These are phyloP conservation scores for Talaromyces atroroseus DNA, from an alignment of 2,329 filamentous ascomycete species.

Conservation along the genomic window DNA sequence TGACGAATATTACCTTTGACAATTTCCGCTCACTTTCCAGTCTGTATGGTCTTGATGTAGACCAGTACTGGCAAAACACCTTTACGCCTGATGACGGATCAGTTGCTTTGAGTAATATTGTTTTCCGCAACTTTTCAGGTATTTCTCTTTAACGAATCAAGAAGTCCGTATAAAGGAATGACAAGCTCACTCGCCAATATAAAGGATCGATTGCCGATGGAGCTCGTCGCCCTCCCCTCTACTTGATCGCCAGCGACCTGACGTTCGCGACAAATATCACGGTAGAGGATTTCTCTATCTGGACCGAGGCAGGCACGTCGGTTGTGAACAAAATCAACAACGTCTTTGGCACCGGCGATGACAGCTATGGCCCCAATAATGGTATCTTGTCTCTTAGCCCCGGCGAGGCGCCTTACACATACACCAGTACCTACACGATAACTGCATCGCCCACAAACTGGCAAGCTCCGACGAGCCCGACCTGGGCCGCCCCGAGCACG, in stretches of 20 bases:
- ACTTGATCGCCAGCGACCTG: conserved; percentile 29
- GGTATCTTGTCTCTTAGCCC: conserved; percentile 11
- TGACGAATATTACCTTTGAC: conserved; percentile 30
- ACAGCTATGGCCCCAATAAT: conserved; percentile 20
- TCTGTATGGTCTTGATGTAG: conserved; percentile 21
- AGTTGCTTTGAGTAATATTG: conserved; percentile 20
- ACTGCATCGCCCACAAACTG: conserved; percentile 27
- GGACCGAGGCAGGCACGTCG: conserved; percentile 23
- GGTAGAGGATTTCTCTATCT: conserved; percentile 30
- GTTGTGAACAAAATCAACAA: conserved; percentile 32
- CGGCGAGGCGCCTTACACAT: conserved; percentile 18
- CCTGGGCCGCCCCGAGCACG: conserved; percentile 26
- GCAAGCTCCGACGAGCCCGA: conserved; percentile 22
- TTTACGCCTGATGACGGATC: conserved; percentile 21
- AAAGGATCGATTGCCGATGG: conserved; percentile 29
- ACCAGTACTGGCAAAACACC: conserved; percentile 25
- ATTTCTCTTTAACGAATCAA: no score
- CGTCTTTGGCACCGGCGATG: conserved; percentile 29
- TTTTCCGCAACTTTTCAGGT: conserved; percentile 27
- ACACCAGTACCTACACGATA: conserved; percentile 26
- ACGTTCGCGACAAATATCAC: conserved; percentile 28
- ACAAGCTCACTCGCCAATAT: background rate
- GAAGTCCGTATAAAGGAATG: background rate
- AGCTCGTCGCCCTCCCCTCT: conserved; percentile 23
- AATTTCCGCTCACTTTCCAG: conserved; percentile 24